Percentiles rank a stretch among this genome's conserved stretches.
These are phyloP conservation scores for Coniferiporia weirii DNA, from an alignment of 1,284 basidiomycete genomes.

Conservation along the genomic window DNA sequence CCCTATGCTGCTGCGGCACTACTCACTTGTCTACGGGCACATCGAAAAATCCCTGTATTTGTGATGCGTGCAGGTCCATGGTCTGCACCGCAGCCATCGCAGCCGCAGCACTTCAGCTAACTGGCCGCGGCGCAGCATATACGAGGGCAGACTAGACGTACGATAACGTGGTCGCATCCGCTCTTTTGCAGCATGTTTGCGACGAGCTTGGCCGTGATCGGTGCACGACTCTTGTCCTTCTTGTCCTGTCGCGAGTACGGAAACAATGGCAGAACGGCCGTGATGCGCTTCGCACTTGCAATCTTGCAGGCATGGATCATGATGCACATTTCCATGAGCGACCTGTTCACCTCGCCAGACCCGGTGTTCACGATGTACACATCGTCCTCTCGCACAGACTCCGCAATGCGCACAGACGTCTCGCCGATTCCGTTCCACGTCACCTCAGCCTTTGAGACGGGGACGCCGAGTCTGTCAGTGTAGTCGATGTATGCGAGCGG, in stretches of 20 bases:
- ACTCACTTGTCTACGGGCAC: slow-evolving; percentile 99
- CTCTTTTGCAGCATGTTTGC: slow-evolving; percentile 99
- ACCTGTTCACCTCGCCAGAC: slow-evolving; percentile 81
- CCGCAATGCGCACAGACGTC: slow-evolving; percentile 86
- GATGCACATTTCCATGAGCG: slow-evolving; percentile 95
- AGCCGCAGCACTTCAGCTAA: not conserved
- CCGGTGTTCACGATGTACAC: slow-evolving; percentile 99
- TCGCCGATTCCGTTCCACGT: slow-evolving; percentile 90
- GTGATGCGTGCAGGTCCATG: slow-evolving; percentile 97
- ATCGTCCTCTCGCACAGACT: slow-evolving; percentile 97
- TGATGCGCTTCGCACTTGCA: slow-evolving; percentile 92
- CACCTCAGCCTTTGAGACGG: slow-evolving; percentile 81
- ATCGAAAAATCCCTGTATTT: slow-evolving; percentile 99
- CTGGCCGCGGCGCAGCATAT: not conserved
- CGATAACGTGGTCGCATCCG: slow-evolving; percentile 98
- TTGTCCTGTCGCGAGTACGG: slow-evolving; percentile 98
- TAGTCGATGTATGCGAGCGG: not conserved
- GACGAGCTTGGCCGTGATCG: slow-evolving; percentile 97
- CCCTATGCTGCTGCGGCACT: not conserved
- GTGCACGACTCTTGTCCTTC: slow-evolving; percentile 98
- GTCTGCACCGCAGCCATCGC: slow-evolving; percentile 50
- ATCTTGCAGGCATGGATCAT: slow-evolving; percentile 99
- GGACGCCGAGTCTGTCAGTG: slow-evolving; percentile 68
- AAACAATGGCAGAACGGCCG: slow-evolving; percentile 92
- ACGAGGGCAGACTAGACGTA: slow-evolving; percentile 41